Evolutionary conservation across 2,329 filamentous ascomycete species (phyloP), one percentile per base, ranked within the genome.

Genomic region (Cercospora citrullina): DNA sequence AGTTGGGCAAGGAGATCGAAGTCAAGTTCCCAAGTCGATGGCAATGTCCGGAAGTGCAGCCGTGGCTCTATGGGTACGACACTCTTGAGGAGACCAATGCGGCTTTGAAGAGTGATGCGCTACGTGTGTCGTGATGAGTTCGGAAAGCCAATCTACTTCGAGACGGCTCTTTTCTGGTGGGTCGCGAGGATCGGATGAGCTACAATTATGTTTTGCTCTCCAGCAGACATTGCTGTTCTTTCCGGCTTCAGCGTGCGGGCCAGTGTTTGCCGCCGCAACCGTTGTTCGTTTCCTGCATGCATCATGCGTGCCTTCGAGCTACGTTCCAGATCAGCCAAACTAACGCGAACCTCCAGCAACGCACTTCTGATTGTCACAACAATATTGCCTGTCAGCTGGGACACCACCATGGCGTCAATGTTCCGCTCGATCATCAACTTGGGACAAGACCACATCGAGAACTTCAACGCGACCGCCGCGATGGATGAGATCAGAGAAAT

Each of bases 1-100:
- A 87, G 72, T 74, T 90, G 2, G 87, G 84, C 1, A 83, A 82
- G 61, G 81, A 85, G 39, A 76, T 85, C 2, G 79, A 82, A 45
- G 83, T 81, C 1, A 82, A 84, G 1, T 91, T 90, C 71, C 89
- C 89, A 0, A 88, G 86, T 77, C 80, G 88, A 60, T 88, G 88
- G 84, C 82, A 81, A 85, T 90, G 88, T 74, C 87, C 87, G 0
- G 80, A 85, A 36, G 84, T 88, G 0, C 88, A 90, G 75, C 84
- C 85, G 0, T 90, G 87, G 86, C 70, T 91, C 58, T 91, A 87
- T 71, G 87, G 87, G 0, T 90, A 90, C 69, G 86, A 90, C 77
- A 86, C 87, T 3, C 83, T 84, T 67, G 79, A 79, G 30, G 87
- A 89, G 72, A 86, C 84, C 16, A 73, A 73, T 28, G 66, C 64